These are phyloP conservation scores for Aspergillus affinis DNA, from an alignment of 495 filamentous ascomycete species.

Conservation along the genomic window DNA sequence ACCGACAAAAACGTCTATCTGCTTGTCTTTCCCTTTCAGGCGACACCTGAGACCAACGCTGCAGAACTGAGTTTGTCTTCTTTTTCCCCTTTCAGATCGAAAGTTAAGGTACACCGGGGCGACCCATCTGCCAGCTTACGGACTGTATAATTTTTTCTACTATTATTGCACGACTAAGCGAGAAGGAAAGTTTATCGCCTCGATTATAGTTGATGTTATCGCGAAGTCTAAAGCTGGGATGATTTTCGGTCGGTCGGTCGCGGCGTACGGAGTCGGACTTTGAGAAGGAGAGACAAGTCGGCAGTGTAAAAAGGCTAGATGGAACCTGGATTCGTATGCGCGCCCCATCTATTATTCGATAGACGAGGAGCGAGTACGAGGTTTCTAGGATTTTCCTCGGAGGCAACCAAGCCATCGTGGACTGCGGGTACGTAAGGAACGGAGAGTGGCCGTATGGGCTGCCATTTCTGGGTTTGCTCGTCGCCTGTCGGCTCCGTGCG, in stretches of 20 bases:
- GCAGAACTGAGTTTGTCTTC: background rate
- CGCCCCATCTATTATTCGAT: background rate
- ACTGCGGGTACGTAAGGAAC: background rate
- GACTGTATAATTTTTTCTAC: background rate
- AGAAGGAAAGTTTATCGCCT: background rate
- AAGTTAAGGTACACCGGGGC: background rate
- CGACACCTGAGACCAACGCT: background rate
- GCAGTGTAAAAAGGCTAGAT: too few species aligned
- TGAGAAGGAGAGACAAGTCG: background rate
- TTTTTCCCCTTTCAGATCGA: background rate
- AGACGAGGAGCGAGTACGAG: background rate
- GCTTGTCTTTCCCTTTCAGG: slow-evolving; percentile 7
- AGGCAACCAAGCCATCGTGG: background rate
- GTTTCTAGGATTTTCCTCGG: background rate
- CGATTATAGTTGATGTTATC: background rate
- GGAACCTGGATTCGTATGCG: background rate
- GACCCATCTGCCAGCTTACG: background rate
- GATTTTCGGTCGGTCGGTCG: background rate
- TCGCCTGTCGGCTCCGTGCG: slow-evolving; percentile 7
- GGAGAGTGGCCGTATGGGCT: background rate
- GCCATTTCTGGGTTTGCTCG: background rate
- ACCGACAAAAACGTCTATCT: background rate
- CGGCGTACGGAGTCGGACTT: background rate
- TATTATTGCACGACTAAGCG: background rate
- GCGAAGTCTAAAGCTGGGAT: background rate